phyloP scores from a whole-genome alignment of 306 rosid genomes.

The Ormosia semicastrata region DNA sequence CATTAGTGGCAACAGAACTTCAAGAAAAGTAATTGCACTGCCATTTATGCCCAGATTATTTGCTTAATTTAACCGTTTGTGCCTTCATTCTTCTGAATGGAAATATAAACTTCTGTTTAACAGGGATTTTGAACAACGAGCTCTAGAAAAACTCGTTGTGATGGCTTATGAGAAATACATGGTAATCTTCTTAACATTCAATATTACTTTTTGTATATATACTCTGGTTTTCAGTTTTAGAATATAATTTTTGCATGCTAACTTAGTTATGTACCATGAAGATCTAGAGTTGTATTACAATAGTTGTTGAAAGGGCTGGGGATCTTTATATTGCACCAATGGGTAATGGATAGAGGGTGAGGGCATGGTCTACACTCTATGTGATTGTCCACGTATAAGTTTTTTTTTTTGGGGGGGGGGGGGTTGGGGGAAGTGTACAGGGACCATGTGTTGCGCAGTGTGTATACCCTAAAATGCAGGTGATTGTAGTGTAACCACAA shows the following conservation, averaged over 20 bases:
- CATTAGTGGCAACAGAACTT: slow-evolving; percentile 54
- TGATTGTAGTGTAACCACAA: not conserved
- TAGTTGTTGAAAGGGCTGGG: not conserved
- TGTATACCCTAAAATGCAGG: not conserved
- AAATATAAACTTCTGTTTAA: slow-evolving; percentile 17
- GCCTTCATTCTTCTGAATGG: slow-evolving; percentile 21
- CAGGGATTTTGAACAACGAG: slow-evolving; percentile 86
- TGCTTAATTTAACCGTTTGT: slow-evolving; percentile 29
- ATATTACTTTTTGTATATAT: slow-evolving; percentile 13
- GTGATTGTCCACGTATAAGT: not conserved
- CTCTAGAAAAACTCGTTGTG: slow-evolving; percentile 75
- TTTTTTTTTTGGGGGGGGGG: not conserved
- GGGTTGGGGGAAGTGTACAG: not conserved
- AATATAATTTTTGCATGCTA: slow-evolving; percentile 1
- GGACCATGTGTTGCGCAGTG: not conserved
- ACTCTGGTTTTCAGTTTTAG: slow-evolving; percentile 3
- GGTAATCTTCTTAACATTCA: slow-evolving; percentile 54
- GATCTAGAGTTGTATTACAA: not conserved
- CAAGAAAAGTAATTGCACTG: slow-evolving; percentile 65
- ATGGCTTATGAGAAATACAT: slow-evolving; percentile 82
- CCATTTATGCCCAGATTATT: slow-evolving; percentile 31
- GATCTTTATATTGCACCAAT: not conserved
- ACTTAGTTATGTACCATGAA: not conserved
- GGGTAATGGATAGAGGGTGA: slow-evolving; percentile 8
- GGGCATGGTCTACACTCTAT: not conserved